phyloP scores from a whole-genome alignment of 305 asterid genomes.

The Caryopteris hybrid region DNA sequence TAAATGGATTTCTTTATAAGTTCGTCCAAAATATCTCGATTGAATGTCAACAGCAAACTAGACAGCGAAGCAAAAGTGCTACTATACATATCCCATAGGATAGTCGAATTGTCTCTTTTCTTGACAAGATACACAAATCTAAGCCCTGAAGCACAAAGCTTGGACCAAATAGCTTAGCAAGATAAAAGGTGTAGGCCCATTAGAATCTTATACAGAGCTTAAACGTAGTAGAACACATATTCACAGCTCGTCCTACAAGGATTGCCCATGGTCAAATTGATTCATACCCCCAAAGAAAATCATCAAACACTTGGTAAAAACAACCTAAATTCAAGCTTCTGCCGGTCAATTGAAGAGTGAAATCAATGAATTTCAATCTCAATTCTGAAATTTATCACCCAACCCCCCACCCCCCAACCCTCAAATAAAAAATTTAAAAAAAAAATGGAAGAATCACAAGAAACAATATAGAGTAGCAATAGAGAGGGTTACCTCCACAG shows the following conservation, averaged over 20 bases:
- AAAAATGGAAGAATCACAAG: not conserved
- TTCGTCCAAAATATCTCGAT: not conserved
- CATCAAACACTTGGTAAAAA: not conserved
- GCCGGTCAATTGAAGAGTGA: too few species aligned
- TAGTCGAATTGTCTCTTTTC: not conserved
- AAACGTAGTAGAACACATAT: too few species aligned
- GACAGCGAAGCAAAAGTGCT: not conserved
- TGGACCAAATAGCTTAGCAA: too few species aligned
- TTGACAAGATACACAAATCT: not conserved
- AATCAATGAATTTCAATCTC: too few species aligned
- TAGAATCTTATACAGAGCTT: too few species aligned
- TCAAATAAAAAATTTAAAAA: not conserved
- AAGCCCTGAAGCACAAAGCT: not conserved
- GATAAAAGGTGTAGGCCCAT: too few species aligned
- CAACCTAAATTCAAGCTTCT: not conserved
- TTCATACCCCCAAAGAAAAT: not conserved
- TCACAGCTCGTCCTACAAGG: too few species aligned
- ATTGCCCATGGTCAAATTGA: not conserved
- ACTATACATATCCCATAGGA: not conserved
- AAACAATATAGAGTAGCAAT: not conserved
- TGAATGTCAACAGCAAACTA: too few species aligned
- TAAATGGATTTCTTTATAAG: not conserved
- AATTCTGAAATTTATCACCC: too few species aligned
- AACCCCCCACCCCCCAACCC: too few species aligned
- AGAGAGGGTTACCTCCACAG: constrained; percentile 64